Base-by-base conservation (phyloP, 2,329 filamentous ascomycete genomes). In the Basipetospora chlamydospora region DNA sequence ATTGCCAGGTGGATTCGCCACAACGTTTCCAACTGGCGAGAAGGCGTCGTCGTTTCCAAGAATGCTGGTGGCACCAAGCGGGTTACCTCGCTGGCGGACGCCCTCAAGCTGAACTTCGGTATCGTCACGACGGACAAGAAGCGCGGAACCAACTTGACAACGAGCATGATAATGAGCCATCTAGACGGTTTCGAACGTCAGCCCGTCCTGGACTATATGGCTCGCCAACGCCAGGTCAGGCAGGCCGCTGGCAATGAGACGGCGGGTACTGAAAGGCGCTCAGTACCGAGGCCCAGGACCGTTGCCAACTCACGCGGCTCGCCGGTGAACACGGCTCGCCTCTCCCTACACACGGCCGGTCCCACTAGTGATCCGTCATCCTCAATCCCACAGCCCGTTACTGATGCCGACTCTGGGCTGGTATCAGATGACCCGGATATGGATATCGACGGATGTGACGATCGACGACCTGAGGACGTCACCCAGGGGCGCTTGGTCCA, bases 41-140 rank as follows among this genome's bases (percentile, higher is more conserved):
- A 95, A 47, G 86, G 85, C 8, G 90, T 98, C 6, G 87, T 95
- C 12, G 90, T 98, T 16, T 96, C 88, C 53, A 98, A 98, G 65
- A 98, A 98, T 52, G 83, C 90, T 2, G 90, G 90, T 39, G 90
- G 90, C 40, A 96, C 90, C 33, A 98, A 98, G 64, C 75, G 90
- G 45, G 90, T 96, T 26, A 98, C 90, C 11, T 95, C 88, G 20
- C 66, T 98, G 38, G 90, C 90, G 42, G 90, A 98, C 61, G 86
- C 86, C 3, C 61, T 98, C 47, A 96, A 96, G 67, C 73, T 98
- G 47, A 96, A 92, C 64, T 98, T 98, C 48, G 90, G 90, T 46
- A 86, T 98, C 52, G 86, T 98, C 38, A 92, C 84, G 3, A 92
- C 85, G 6, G 85, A 92, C 47, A 70, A 75, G 47, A 77, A 74